A percentile compares a stretch with the other conserved stretches of the same genome.
Evolutionary conservation across 2,329 filamentous ascomycete genomes (phyloP).

Genomic region (Cercospora sp.): DNA sequence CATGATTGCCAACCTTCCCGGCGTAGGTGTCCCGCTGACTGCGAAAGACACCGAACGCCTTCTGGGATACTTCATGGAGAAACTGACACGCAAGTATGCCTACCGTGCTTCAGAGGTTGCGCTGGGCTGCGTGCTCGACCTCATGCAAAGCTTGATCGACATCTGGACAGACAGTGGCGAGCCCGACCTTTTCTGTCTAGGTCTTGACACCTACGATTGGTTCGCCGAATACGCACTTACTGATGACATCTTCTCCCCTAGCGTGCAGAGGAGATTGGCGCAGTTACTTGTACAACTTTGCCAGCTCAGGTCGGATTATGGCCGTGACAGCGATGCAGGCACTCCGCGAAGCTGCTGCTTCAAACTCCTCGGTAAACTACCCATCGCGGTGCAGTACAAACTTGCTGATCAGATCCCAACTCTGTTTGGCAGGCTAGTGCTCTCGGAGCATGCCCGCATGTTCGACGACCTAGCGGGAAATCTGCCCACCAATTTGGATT

Average conservation of each 20-base stretch:
- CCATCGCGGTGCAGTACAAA: constrained; percentile 72
- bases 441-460: constrained; percentile 78
- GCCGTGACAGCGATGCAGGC: constrained; percentile 48
- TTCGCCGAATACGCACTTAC: constrained; percentile 68
- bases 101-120: constrained; percentile 75
- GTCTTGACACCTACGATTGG: constrained; percentile 76
- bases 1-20: constrained; percentile 28
- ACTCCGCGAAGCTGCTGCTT: constrained; percentile 72
- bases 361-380: constrained; percentile 65
- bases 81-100: constrained; percentile 55
- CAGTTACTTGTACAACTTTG: constrained; percentile 70
- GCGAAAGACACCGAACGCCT: constrained; percentile 45
- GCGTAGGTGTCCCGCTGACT: constrained; percentile 30
- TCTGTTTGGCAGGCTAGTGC: constrained; percentile 78
- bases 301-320: constrained; percentile 66
- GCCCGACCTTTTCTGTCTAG: constrained; percentile 63
- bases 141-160: constrained; percentile 63
- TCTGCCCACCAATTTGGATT: constrained; percentile 69
- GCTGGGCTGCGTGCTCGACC: constrained; percentile 64
- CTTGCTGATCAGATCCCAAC: constrained; percentile 68
- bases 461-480: constrained; percentile 80
- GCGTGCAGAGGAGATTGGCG: constrained; percentile 66
- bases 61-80: constrained; percentile 50
- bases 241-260: constrained; percentile 68
- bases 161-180: constrained; percentile 62